Evolutionary conservation across 306 rosid species (phyloP), one percentile per base, ranked within the genome.

Genomic region (Dryas alaskensis): DNA sequence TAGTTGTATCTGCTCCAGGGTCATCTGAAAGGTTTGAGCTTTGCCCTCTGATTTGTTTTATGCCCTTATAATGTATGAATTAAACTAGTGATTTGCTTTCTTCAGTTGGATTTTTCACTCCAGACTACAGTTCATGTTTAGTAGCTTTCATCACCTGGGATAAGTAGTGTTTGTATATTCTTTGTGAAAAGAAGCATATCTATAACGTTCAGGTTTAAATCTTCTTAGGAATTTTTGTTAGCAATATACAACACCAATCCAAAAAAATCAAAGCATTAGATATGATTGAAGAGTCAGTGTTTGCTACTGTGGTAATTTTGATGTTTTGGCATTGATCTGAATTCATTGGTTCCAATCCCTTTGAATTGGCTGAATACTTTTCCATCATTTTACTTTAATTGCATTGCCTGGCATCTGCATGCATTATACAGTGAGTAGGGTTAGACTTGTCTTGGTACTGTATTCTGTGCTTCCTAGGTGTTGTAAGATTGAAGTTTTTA

Each of bases 11-110:
- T 70, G 82, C 87, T 65, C 48, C 88, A 76, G 92, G 96, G 71
- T 88, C 93, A 76, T 87, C 96, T 78, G 96, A 94, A 78, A 92
- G 99, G 97, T 92, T 76, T 65, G 60, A 58, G 75, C 55, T 79
- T 67, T 77, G 16, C 81, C 19, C 54, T 48, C 77, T 52, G 37
- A 49, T 4, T 44, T 46, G 12, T n/a, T 46, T 45, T 60, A 72
- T 77, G 58, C 64, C 54, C 67, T 43, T 10, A 25, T 47, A 13
- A 13, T 57, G 25, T n/a, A 37, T 17, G 39, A 31, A 19, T 25
- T 40, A 14, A 48, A 66, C 39, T 42, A 75, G 65, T 59, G 51
- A 45, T 60, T 62, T 39, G 54, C 65, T 7, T 50, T 49, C 25
- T 60, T 39, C 9, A 16, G 37, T 67, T 57, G 64, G 69, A 45